Evolutionary conservation across 768 basidiomycete species (phyloP), one percentile per base, ranked within the genome.

Genomic region (Termitomyces sp.): DNA sequence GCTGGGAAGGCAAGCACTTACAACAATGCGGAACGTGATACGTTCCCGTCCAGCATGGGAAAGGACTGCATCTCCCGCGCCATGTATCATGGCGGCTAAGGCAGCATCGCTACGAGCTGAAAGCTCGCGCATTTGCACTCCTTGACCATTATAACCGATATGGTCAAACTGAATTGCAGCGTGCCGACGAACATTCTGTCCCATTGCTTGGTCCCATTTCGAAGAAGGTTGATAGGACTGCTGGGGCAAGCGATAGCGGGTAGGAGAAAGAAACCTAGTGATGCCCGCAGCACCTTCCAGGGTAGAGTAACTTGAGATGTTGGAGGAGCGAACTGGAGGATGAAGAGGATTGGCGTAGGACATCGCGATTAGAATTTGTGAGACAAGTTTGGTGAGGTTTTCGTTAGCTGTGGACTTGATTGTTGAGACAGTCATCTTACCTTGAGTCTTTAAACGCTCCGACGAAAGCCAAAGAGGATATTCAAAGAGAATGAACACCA

Each of bases 51-150:
- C 70, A 29, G 72, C 71, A 53, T 71, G 65, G 13, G 67, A 71
- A 22, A 79, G 68, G 3, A 80, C 74, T 5, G 53, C 63, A 37
- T 82, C 80, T 7, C 59, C 67, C 10, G 74, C 74, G 13, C 74
- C 73, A 6, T 69, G 66, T 5, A 82, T 70, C 69, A 78, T 74
- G n/a, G 68, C 65, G 5, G 67, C 68, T 12, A 77, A 36, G 7
- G 72, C 72, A 44, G 66, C 59, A 9, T 66, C 63, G 24, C 76
- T 71, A 32, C 79, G 71, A 7, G 69, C 66, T 46, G 65, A 64
- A 20, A 82, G 65, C 48, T 81, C 78, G 36, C 72, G 71, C 76
- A 82, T 78, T 6, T 74, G 71, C 27, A 82, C 70, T 1, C 80
- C 80, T 26, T 78, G 74, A 16, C 66, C 65, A 4, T 67, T 61